Evolutionary conservation across 2,329 filamentous ascomycete species (phyloP), one percentile per base, ranked within the genome.

Genomic region (Emydomyces testavorans): DNA sequence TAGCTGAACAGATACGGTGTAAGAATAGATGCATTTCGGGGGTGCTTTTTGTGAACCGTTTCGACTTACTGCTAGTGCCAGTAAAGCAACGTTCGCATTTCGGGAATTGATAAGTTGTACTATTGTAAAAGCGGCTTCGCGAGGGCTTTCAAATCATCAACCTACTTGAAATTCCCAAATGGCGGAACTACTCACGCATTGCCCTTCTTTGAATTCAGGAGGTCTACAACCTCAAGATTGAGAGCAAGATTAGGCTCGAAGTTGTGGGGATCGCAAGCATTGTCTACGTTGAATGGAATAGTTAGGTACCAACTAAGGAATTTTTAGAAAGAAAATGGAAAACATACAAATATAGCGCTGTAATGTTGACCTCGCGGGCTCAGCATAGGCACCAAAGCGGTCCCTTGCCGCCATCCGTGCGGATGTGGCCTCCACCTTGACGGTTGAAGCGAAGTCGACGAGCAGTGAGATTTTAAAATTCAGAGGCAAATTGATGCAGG

Each of bases 121-220:
- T 56, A 96, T 94, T 54, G 88, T 80, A 55, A 93, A 80, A 52
- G 90, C 90, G 41, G 90, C 89, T 76, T 98, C 92, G 62, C 92
- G 86, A 54, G 92, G 92, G 23, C 77, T 79, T 56, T 48, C 44
- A 46, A 45, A 40, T 16, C n/a, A 54, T 62, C 54, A 65, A 59
- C 50, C 51, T 28, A 36, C 16, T 40, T 23, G 28, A 40, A 7
- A 11, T 15, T 8, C 38, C 16, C 8, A 13, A 23, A 21, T 23
- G 11, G 24, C 13, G 15, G 11, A 35, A 6, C 4, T 37, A 64
- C 75, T 65, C 71, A 79, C 70, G 89, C 83, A 67, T 83, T 86
- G 62, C 90, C 90, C 72, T 96, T 96, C 74, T 96, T 98, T 61
- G 82, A 83, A 69, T 98, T 98, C 73, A 98, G 85, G 60, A 96